Percentiles rank a stretch among this genome's conserved stretches.
phyloP scores from a whole-genome alignment of 305 asterid genomes.

The Fraxinus baroniana region DNA sequence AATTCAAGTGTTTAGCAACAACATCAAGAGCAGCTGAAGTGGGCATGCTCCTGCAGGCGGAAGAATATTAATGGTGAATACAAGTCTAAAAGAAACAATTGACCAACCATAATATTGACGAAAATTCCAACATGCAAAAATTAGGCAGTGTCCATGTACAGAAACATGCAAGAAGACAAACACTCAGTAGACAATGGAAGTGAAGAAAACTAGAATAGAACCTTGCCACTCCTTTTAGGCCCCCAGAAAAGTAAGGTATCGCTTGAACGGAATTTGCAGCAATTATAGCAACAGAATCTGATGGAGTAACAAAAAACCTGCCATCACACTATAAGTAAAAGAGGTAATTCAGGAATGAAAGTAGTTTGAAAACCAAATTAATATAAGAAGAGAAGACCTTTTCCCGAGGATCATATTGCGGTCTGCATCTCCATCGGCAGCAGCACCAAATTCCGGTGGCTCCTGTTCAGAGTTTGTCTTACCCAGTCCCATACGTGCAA shows the following conservation, averaged over 20 bases:
- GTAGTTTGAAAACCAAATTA: slow-evolving; percentile 9
- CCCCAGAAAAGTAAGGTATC: slow-evolving; percentile 92
- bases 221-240: slow-evolving; percentile 99
- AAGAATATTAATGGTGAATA: slow-evolving; percentile 17
- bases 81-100: slow-evolving; percentile 13
- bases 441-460: slow-evolving; percentile 99
- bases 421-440: slow-evolving; percentile 99
- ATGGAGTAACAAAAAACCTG: slow-evolving; percentile 84
- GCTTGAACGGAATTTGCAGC: slow-evolving; percentile 93
- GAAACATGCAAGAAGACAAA: slow-evolving; percentile 6
- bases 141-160: slow-evolving; percentile 9
- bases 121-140: slow-evolving; percentile 10
- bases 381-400: slow-evolving; percentile 41
- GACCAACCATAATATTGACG: not conserved
- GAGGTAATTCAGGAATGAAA: not conserved
- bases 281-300: slow-evolving; percentile 89
- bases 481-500: slow-evolving; percentile 91
- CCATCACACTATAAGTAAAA: slow-evolving; percentile 26
- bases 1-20: slow-evolving; percentile 78
- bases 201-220: slow-evolving; percentile 27
- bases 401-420: slow-evolving; percentile 97
- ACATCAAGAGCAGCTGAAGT: slow-evolving; percentile 99
- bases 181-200: slow-evolving; percentile 8
- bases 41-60: slow-evolving; percentile 91
- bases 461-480: slow-evolving; percentile 58